These are phyloP conservation scores for Barbarea vulgaris DNA, from an alignment of 345 rosid species.

Conservation along the genomic window DNA sequence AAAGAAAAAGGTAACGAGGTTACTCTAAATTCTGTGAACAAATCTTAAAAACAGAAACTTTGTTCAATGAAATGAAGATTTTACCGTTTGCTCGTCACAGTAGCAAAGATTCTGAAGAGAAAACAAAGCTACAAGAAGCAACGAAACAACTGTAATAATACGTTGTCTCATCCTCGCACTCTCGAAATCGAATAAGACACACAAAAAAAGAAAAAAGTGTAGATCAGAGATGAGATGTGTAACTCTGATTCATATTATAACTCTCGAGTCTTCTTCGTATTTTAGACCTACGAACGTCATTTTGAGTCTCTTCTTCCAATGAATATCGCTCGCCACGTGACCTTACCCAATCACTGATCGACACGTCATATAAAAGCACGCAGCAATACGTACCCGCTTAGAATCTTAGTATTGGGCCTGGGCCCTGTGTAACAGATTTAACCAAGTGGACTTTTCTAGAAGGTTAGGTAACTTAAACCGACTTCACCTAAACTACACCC, in stretches of 20 bases:
- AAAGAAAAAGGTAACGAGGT: not conserved
- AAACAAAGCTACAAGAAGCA: slow-evolving; percentile 46
- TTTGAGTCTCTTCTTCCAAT: not conserved
- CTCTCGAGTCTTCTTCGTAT: not conserved
- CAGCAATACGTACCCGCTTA: not conserved
- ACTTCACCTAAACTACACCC: no score
- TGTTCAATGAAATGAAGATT: not conserved
- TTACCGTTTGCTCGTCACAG: slow-evolving; percentile 47
- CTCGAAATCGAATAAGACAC: not conserved
- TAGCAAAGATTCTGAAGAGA: slow-evolving; percentile 45
- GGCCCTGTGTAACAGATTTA: not conserved
- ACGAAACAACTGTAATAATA: slow-evolving; percentile 36
- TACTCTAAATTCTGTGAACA: not conserved
- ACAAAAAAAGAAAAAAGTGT: no score
- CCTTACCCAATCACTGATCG: not conserved
- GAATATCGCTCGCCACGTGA: slow-evolving; percentile 24
- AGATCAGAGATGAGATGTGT: not conserved
- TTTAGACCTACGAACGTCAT: slow-evolving; percentile 14
- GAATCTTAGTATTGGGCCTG: not conserved
- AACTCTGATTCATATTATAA: not conserved
- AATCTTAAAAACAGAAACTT: slow-evolving; percentile 27
- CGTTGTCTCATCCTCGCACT: slow-evolving; percentile 19
- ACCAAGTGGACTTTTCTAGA: not conserved
- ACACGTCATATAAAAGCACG: not conserved
- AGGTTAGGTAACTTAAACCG: not conserved